Conservation (phyloP, 2,329 filamentous ascomycete species). For the Penicillium frequentans region DNA sequence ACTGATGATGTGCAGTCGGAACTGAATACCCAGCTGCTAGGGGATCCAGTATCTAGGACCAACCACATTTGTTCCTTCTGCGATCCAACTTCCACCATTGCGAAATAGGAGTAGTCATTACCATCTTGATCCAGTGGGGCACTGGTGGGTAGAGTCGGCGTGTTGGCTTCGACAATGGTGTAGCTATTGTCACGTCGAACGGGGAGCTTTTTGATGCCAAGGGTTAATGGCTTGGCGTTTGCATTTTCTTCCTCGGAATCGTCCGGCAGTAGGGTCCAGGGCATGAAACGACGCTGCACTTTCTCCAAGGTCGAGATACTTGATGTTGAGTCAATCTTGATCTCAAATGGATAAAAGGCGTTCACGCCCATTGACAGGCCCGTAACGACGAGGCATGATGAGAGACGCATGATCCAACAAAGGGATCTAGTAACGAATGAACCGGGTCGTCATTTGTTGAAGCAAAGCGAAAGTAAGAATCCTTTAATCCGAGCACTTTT, state of each 20-base stretch:
- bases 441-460: conserved; percentile 7
- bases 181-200: conserved; percentile 51
- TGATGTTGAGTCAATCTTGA: conserved; percentile 20
- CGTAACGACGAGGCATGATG: conserved; percentile 35
- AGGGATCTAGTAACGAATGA: conserved; percentile 8
- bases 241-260: conserved; percentile 19
- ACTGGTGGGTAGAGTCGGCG: conserved; percentile 46
- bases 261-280: conserved; percentile 23
- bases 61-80: conserved; percentile 53
- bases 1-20: conserved; percentile 64
- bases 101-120: conserved; percentile 56
- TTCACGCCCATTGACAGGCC: conserved; percentile 35
- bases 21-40: conserved; percentile 82
- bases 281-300: conserved; percentile 35
- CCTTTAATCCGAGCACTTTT: not conserved
- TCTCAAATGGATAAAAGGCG: conserved; percentile 46
- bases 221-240: conserved; percentile 24
- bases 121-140: conserved; percentile 56
- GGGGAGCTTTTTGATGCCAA: conserved; percentile 41
- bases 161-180: conserved; percentile 42
- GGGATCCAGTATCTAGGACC: conserved; percentile 56
- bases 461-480: not conserved
- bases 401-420: conserved; percentile 36
- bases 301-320: conserved; percentile 17
- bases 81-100: conserved; percentile 51